Evolutionary conservation across 208 protist species (phyloP).

Genomic region (Vickermania ingenoplastis): DNA sequence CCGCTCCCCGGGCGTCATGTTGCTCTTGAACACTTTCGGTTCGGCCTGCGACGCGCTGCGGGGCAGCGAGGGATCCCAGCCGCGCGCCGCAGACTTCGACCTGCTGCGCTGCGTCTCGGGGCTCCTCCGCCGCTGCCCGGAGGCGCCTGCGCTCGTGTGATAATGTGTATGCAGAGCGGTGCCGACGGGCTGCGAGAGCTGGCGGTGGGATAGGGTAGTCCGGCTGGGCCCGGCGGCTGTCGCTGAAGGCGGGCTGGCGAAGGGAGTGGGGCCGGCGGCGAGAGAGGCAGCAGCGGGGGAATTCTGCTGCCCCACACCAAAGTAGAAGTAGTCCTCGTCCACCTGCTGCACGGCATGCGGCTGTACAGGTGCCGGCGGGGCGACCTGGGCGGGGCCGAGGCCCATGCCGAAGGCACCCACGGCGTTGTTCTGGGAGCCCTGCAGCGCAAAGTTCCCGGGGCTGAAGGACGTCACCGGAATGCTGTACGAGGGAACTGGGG

Average conservation of each 20-base stretch:
- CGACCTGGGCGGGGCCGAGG: background rate
- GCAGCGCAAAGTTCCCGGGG: constrained; percentile 44
- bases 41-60: constrained; percentile 8
- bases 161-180: constrained; percentile 19
- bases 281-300: background rate
- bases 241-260: background rate
- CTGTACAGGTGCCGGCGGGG: constrained; percentile 7
- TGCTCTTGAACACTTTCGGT: constrained; percentile 10
- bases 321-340: constrained; percentile 82
- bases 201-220: background rate
- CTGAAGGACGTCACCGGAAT: constrained; percentile 31
- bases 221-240: too few relatives aligned
- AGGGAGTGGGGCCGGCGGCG: background rate
- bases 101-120: too few relatives aligned
- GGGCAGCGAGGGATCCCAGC: constrained; percentile 5
- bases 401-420: constrained; percentile 5
- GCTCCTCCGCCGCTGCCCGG: background rate
- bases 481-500: constrained; percentile 4
- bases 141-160: constrained; percentile 16
- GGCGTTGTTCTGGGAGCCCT: constrained; percentile 29
- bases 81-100: too few relatives aligned
- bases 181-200: constrained; percentile 43
- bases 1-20: constrained; percentile 56
- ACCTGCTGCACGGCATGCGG: constrained; percentile 16
- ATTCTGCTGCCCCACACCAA: constrained; percentile 24